Percentiles rank a stretch among this genome's conserved stretches.
phyloP scores from a whole-genome alignment of 352 stramenopile genomes.

The Thalassiosira hispida region DNA sequence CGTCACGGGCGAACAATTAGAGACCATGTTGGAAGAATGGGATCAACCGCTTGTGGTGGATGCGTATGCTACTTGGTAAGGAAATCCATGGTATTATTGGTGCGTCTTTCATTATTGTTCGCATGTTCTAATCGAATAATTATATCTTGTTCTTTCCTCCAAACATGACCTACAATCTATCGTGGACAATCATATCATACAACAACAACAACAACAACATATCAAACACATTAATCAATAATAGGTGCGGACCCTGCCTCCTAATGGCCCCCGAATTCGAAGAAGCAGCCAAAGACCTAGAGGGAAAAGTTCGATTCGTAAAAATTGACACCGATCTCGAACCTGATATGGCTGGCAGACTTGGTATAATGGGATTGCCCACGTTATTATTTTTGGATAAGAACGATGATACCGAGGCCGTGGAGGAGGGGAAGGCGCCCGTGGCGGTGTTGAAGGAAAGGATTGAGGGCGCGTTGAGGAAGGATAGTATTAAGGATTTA shows the following conservation, averaged over 20 bases:
- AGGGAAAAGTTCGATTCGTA: constrained; percentile 74
- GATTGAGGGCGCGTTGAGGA: constrained; percentile 79
- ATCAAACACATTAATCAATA: not conserved
- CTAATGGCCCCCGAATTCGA: constrained; percentile 81
- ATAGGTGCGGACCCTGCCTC: constrained; percentile 69
- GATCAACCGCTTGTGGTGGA: constrained; percentile 75
- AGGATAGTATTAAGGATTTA: constrained; percentile 72
- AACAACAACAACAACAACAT: not conserved
- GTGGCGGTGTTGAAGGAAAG: constrained; percentile 73
- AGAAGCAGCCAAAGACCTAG: constrained; percentile 64
- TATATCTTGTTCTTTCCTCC: not conserved
- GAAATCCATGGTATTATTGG: not conserved
- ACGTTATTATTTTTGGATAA: constrained; percentile 83
- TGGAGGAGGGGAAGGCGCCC: constrained; percentile 55
- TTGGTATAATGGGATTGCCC: constrained; percentile 79
- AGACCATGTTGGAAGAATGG: constrained; percentile 75
- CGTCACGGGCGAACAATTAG: constrained; percentile 73
- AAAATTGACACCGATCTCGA: constrained; percentile 81
- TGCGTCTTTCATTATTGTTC: not conserved
- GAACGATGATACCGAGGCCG: constrained; percentile 51
- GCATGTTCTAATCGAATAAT: not conserved
- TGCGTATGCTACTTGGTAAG: constrained; percentile 82
- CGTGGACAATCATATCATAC: not conserved
- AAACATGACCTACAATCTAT: too few species aligned
- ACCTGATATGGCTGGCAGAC: constrained; percentile 66